A percentile compares a stretch with the other conserved stretches of the same genome.
These are phyloP conservation scores for Beauveria brongniartii DNA, from an alignment of 2,329 filamentous ascomycete genomes.

Conservation along the genomic window DNA sequence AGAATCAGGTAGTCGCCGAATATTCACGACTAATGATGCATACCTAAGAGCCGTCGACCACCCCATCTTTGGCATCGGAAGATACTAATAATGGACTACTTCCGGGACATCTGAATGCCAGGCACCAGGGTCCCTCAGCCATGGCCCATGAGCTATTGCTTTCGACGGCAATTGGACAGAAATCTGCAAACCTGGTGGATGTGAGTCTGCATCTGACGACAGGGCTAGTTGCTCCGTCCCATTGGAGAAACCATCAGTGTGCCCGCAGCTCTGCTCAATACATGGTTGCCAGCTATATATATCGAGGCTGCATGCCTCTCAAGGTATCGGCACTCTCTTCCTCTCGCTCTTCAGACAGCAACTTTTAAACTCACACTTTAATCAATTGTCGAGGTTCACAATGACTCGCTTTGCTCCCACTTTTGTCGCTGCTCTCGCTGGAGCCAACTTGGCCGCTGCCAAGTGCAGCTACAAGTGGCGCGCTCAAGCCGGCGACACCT, in stretches of 20 bases:
- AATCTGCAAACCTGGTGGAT: background rate
- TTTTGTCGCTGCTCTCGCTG: slow-evolving; percentile 5
- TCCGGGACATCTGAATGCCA: background rate
- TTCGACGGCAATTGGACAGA: background rate
- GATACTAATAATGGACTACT: background rate
- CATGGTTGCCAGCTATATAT: background rate
- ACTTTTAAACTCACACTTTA: background rate
- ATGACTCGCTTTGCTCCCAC: slow-evolving; percentile 7
- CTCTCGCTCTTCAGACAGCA: background rate
- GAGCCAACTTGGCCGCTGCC: slow-evolving; percentile 6
- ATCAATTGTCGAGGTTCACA: background rate
- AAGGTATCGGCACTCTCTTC: background rate
- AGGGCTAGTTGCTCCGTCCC: background rate
- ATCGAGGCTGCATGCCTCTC: background rate
- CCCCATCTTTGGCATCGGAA: background rate
- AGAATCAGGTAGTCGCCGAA: background rate
- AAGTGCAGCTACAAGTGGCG: slow-evolving; percentile 10
- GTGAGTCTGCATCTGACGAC: background rate
- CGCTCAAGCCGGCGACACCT: slow-evolving; percentile 19
- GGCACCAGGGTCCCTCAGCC: background rate
- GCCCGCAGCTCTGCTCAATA: background rate
- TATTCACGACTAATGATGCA: no score
- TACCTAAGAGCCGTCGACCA: background rate
- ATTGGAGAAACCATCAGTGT: background rate
- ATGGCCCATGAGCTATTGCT: background rate